Conservation (phyloP, 257 asterid genomes). For the Jasminum sambac region DNA sequence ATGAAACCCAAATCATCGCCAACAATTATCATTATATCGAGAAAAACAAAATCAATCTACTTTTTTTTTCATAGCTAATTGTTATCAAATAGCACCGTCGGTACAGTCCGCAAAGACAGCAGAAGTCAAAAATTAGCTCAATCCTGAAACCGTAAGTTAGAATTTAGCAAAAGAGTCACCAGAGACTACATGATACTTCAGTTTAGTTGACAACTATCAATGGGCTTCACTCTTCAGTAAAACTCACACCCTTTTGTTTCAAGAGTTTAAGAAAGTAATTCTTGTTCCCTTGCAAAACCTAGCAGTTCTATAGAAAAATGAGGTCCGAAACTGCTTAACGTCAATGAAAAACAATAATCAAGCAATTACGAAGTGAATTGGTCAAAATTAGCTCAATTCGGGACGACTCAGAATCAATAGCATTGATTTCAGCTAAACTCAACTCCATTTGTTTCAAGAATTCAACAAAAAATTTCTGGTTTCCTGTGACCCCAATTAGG, state of each 20-base stretch:
- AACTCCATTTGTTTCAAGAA: slow-evolving; percentile 12
- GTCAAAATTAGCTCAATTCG: not conserved
- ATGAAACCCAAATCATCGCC: no score
- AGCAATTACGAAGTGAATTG: not conserved
- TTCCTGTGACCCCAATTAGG: not conserved
- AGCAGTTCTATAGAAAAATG: not conserved
- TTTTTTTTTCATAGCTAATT: no score
- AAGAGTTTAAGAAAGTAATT: no score
- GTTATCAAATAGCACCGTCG: no score
- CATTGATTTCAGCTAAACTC: slow-evolving; percentile 2
- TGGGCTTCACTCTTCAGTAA: not conserved
- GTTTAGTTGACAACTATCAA: not conserved
- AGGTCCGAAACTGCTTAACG: not conserved
- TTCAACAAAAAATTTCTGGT: not conserved
- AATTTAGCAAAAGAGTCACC: not conserved
- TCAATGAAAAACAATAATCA: not conserved
- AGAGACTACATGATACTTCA: not conserved
- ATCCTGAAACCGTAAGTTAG: not conserved
- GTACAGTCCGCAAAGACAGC: no score
- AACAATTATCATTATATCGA: no score
- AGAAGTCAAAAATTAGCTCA: not conserved
- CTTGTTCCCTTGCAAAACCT: no score
- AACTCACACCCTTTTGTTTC: not conserved
- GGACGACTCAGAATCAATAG: not conserved
- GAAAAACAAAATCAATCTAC: no score